Base-by-base conservation (phyloP, 805 yeast genomes). In the Candida morakotiae region DNA sequence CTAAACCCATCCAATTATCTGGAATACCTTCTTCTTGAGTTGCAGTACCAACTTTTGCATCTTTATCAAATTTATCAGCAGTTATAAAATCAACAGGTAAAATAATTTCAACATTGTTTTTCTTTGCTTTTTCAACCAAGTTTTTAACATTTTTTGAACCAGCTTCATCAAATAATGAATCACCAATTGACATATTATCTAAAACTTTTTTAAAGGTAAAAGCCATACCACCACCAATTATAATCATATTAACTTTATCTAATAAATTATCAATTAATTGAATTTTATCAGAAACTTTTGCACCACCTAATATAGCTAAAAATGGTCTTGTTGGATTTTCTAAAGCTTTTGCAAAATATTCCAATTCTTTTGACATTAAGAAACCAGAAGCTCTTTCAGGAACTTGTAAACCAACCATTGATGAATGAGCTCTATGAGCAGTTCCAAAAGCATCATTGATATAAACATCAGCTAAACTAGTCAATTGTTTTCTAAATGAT, bases 221-320 rank as follows among this genome's bases (percentile, higher is more conserved):
- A 45, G 98, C 93, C 98, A 93, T 93, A 74, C 98, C 98, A 75
- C 98, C 98, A 66, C 98, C 98, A 59, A 93, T 81, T 71, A 93
- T 87, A 65, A 93, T 77, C 48, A 82, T 70, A 71, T 93, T 84
- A 59, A 93, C 98, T 81, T 93, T 93, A 77, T 91, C 93, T 60
- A 91, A 79, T 69, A 81, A 75, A 81, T 89, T 93, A 75, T 93
- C 98, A 60, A 93, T 93, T 71, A 93, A 81, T 76, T 87, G 97
- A 62, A 93, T 93, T 83, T 93, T 93, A 73, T 93, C 98, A 51
- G 95, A 84, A 52, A 93, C 98, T 81, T 93, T 93, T 59, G 98
- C 98, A 75, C 98, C 98, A 68, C 98, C 98, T 53, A 93, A 79
- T 65, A 93, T 93, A 54, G 98, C 98, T 62, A 93, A 78, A 83